phyloP scores from a whole-genome alignment of 176 grass and related monocot species.

The Poa pratensis region DNA sequence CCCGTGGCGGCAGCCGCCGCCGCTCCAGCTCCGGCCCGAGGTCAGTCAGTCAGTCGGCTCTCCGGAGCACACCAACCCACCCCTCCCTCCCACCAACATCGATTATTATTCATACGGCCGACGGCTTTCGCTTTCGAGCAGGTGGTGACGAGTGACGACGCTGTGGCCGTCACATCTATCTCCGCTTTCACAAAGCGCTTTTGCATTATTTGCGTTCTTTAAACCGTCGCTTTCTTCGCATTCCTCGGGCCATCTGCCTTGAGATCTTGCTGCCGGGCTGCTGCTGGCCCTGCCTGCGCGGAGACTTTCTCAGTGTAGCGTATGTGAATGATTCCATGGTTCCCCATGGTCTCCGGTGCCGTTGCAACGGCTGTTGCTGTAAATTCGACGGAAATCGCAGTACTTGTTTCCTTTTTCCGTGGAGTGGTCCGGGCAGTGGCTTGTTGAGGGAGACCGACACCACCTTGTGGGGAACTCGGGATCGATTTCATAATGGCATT shows the following conservation, averaged over 20 bases:
- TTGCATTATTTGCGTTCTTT: background rate
- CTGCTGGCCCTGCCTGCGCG: background rate
- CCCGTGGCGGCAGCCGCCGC: constrained; percentile 50
- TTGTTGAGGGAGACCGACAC: constrained; percentile 35
- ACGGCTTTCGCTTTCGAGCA: constrained; percentile 9
- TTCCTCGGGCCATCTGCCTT: background rate
- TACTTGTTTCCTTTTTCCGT: background rate
- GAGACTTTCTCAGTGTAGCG: background rate
- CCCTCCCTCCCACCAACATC: background rate
- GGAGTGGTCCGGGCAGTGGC: constrained; percentile 12
- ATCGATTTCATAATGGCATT: constrained; percentile 40
- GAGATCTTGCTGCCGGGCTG: background rate
- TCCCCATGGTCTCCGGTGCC: background rate
- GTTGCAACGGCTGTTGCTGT: background rate
- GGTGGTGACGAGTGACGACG: background rate
- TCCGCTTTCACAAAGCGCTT: constrained; percentile 13
- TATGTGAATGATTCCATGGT: background rate
- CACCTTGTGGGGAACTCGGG: background rate
- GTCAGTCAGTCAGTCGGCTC: constrained; percentile 56
- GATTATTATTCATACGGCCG: background rate
- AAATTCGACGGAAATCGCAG: background rate
- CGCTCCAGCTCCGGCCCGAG: constrained; percentile 78
- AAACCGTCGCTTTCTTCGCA: background rate
- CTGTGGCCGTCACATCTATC: constrained; percentile 11
- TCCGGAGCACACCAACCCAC: background rate